Conservation (phyloP, 2,329 filamentous ascomycete species). For the Sporothrix inflata region DNA sequence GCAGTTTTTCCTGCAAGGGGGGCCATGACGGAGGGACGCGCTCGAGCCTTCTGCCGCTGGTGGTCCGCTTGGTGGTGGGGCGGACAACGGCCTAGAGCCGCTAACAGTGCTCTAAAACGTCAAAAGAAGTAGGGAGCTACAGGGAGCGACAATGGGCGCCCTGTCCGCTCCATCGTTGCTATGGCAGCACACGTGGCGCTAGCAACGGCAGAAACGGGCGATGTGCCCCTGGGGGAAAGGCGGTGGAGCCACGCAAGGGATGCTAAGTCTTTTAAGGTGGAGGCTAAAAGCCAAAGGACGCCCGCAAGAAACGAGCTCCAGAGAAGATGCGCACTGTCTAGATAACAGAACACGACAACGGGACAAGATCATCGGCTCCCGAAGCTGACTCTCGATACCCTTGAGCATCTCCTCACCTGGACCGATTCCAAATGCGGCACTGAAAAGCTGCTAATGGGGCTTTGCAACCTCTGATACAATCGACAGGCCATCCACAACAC, state of each 20-base stretch:
- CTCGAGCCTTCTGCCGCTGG: conserved; percentile 32
- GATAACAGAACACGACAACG: neutral
- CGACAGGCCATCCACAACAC: no score
- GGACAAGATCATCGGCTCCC: neutral
- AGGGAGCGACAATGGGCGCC: no score
- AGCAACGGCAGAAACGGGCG: neutral
- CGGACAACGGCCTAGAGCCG: neutral
- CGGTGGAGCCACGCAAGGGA: neutral
- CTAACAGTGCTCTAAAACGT: no score
- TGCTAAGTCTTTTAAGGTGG: neutral
- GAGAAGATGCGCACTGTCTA: neutral
- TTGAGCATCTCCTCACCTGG: no score
- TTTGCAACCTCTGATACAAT: no score
- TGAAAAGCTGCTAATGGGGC: no score
- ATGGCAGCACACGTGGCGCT: conserved; percentile 32
- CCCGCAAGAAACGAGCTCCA: no score
- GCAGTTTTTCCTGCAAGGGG: conserved; percentile 25
- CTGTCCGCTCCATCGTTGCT: no score
- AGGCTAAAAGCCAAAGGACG: no score
- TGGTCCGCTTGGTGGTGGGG: conserved; percentile 13
- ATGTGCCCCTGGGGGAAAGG: neutral
- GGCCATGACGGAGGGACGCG: conserved; percentile 25
- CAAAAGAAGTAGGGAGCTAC: neutral
- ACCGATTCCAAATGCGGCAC: no score
- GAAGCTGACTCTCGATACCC: neutral